Conservation (phyloP, 306 rosid genomes). For the Mimosa pudica region DNA sequence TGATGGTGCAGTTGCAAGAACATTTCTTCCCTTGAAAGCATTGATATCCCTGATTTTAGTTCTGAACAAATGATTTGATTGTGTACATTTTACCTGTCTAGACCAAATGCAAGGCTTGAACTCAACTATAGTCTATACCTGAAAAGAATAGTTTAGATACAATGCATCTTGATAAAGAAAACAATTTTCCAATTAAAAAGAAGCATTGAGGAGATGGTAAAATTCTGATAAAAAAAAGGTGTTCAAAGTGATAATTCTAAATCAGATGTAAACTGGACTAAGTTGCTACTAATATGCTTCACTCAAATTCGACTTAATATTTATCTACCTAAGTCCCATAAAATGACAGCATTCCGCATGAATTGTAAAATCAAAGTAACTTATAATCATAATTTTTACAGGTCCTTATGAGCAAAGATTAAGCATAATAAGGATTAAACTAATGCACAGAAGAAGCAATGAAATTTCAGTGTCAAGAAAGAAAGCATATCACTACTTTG, state of each 20-base stretch:
- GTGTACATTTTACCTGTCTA: no score
- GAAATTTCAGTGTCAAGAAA: background rate
- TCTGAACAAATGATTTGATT: no score
- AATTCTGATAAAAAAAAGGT: background rate
- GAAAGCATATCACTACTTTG: constrained; percentile 83
- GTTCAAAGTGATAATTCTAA: background rate
- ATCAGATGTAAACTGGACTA: constrained; percentile 9
- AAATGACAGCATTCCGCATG: constrained; percentile 17
- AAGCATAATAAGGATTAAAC: background rate
- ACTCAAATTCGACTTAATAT: background rate
- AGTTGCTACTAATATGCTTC: background rate
- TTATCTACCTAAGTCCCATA: background rate
- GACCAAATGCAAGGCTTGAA: no score
- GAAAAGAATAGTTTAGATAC: constrained; percentile 11
- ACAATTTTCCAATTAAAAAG: background rate
- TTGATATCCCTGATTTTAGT: no score
- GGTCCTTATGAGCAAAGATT: constrained; percentile 8
- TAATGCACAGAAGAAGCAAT: constrained; percentile 12
- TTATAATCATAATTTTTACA: background rate
- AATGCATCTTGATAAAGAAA: background rate
- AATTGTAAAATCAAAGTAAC: constrained; percentile 16
- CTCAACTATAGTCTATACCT: no score
- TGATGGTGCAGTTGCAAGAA: no score
- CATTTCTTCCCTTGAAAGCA: no score
- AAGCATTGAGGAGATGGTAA: background rate